Base-by-base conservation (phyloP, 352 stramenopile genomes). In the Plasmopara muralis region DNA sequence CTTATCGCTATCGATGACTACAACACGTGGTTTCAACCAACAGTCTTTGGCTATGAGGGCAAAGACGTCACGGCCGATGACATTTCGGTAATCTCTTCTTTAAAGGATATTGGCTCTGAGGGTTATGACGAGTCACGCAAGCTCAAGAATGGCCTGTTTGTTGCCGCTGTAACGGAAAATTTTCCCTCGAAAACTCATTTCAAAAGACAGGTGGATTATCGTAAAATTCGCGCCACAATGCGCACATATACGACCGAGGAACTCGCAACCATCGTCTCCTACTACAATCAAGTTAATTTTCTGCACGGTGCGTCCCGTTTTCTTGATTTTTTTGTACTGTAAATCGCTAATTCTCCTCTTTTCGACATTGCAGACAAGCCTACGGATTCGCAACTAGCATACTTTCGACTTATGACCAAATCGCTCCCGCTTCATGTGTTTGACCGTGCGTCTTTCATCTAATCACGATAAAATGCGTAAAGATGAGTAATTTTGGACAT, bases 351-450 rank as follows among this genome's bases (percentile, higher is more conserved):
- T 3, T n/a, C n/a, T n/a, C 20, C 20, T 25, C 20, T 25, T 25
- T 25, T 3, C 20, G 20, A 25, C 20, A 25, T 44, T 40, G 37
- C 51, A 87, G 81, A 89, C 63, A 81, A 87, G 57, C 77, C 74
- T 37, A 84, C 69, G 25, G 75, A 83, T 18, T 74, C 72, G 60
- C 56, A 89, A 66, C 45, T 89, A 43, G 81, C 81, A 35, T 88
- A 89, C 68, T 92, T 92, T 55, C 77, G 79, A 45, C 71, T 92
- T 47, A 92, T 92, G 81, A 92, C 81, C 62, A 92, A 92, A 68
- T 68, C 74, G 43, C 70, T 89, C 50, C 81, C 78, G 47, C 72
- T 88, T 12, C 70, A 78, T 63, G 81, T 92, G 35, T 88, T 86
- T 48, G 81, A 92, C 62, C 81, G 81, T 60, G 81, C 81, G 60